Evolutionary conservation across 257 asterid species (phyloP), one percentile per base, ranked within the genome.

Genomic region (Salvia rosmarinus): DNA sequence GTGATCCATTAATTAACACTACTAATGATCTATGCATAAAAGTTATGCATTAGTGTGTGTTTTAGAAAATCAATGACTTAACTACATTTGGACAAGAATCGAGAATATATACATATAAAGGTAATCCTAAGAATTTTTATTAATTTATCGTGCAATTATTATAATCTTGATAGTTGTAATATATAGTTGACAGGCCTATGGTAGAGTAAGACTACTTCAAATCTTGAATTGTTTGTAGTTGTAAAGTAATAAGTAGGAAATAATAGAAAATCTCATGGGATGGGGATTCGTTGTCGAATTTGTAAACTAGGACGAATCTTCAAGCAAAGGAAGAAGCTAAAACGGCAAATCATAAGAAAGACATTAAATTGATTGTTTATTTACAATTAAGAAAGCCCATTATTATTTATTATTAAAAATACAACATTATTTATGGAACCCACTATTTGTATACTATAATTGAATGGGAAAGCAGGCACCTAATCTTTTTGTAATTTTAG

Each of bases 301-400:
- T 66, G 73, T 66, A 55, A 69, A 76, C 80, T 60, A 72, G 70
- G 84, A 80, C 85, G 72, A 85, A 75, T 66, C 83, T 82, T 77
- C 20, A 47, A 66, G 82, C 77, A 52, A 78, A 76, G 76, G 74
- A 63, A 81, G 43, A 75, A 44, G 62, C 63, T 70, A 59, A 73
- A 68, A 59, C 75, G 75, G 51, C 79, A 62, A 82, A 84, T 81
- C 88, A 82, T 77, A 64, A 70, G 77, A 75, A 72, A 78, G 75
- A 67, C 61, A 72, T 76, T 70, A 40, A 72, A 77, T 78, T 72
- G 30, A 37, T 72, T 68, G 25, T 62, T 25, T 67, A 37, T 21
- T 46, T 73, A 54, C 6, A 58, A 58, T 14, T n/a, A 58, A 58
- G 13, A 32, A 32, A 58, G 6, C 64, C 23, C 6, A 2, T 30